Evolutionary conservation across 1,284 basidiomycete species (phyloP).

Genomic region (Ganoderma lucidum): DNA sequence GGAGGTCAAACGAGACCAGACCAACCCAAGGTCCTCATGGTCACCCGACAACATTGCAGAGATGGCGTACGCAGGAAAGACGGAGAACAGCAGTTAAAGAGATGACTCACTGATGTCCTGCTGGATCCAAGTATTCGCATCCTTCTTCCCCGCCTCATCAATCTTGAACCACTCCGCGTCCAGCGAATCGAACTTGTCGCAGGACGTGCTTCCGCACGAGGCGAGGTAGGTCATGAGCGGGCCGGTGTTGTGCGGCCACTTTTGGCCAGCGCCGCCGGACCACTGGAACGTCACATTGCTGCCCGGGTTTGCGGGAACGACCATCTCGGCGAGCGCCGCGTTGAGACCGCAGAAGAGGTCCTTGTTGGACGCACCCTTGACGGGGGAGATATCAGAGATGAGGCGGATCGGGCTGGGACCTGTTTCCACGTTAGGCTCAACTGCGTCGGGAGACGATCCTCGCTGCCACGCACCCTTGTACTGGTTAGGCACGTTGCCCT

Average conservation of each 20-base stretch:
- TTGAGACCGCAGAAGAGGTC: constrained; percentile 71
- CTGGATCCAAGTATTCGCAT: constrained; percentile 51
- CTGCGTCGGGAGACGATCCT: neutral
- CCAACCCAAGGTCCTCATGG: too few relatives aligned
- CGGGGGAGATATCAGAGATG: constrained; percentile 61
- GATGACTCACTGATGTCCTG: constrained; percentile 45
- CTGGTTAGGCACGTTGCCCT: constrained; percentile 42
- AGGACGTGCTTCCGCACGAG: constrained; percentile 61
- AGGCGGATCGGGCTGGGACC: constrained; percentile 64
- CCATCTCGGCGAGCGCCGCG: constrained; percentile 57
- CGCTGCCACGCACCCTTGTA: constrained; percentile 29
- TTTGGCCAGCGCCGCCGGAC: constrained; percentile 54
- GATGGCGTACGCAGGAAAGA: too few relatives aligned
- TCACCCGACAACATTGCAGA: too few relatives aligned
- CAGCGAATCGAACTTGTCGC: constrained; percentile 65
- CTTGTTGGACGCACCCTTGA: constrained; percentile 67
- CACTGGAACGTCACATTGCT: constrained; percentile 66
- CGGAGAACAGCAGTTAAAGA: too few relatives aligned
- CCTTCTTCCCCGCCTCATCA: constrained; percentile 51
- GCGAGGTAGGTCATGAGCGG: constrained; percentile 80
- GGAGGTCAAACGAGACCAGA: too few relatives aligned
- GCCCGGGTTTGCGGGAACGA: constrained; percentile 71
- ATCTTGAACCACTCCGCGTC: constrained; percentile 79
- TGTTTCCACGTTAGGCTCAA: neutral
- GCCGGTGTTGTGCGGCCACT: constrained; percentile 79